Evolutionary conservation across 768 basidiomycete species (phyloP).

Genomic region (Clathrus columnatus): DNA sequence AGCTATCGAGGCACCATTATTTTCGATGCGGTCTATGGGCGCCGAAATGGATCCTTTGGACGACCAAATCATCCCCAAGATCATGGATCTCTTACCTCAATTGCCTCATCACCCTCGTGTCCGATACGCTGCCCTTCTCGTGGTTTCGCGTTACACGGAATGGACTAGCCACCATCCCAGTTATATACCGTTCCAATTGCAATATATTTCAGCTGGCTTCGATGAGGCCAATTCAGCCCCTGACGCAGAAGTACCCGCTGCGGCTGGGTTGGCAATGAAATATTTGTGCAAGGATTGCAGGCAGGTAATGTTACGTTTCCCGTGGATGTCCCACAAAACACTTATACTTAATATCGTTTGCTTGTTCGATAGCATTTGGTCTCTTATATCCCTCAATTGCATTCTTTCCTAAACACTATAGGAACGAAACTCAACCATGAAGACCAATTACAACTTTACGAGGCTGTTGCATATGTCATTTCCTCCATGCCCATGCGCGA

Average conservation of each 20-base stretch:
- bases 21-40: conserved; percentile 97
- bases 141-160: conserved; percentile 92
- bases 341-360: neutral
- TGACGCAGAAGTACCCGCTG: conserved; percentile 78
- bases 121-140: conserved; percentile 90
- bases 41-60: conserved; percentile 82
- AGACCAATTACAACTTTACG: conserved; percentile 86
- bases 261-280: conserved; percentile 92
- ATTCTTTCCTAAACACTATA: conserved; percentile 75
- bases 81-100: conserved; percentile 88
- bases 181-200: conserved; percentile 77
- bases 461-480: conserved; percentile 93
- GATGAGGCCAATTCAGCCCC: conserved; percentile 37
- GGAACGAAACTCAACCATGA: conserved; percentile 76
- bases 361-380: conserved; percentile 61
- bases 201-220: conserved; percentile 90
- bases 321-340: neutral
- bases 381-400: conserved; percentile 84
- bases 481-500: conserved; percentile 87
- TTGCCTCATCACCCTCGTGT: conserved; percentile 86
- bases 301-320: conserved; percentile 40
- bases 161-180: conserved; percentile 89
- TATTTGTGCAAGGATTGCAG: conserved; percentile 97
- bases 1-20: conserved; percentile 93
- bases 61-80: conserved; percentile 82